Conservation (phyloP, 2,329 filamentous ascomycete species). For the Talaromyces sp. region DNA sequence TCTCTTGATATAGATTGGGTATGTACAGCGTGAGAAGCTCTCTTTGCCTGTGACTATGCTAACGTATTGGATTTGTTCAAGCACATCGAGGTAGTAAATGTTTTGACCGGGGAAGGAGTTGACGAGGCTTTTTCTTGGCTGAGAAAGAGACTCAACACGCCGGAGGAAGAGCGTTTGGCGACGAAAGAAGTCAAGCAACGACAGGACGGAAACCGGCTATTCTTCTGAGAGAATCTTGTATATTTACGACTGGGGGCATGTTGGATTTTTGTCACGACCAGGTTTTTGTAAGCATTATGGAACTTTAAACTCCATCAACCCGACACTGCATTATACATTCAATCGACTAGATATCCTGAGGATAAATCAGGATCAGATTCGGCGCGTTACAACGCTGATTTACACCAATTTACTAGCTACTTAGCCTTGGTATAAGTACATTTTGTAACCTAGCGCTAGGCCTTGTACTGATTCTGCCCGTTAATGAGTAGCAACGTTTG, state of each 20-base stretch:
- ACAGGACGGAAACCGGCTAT: not conserved
- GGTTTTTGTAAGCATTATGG: no score
- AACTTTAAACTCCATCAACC: not conserved
- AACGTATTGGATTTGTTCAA: not conserved
- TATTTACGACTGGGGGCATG: no score
- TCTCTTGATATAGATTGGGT: not conserved
- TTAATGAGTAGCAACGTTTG: no score
- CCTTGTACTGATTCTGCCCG: no score
- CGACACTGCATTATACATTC: not conserved
- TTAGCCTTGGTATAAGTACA: no score
- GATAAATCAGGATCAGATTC: no score
- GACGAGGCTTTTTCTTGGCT: not conserved
- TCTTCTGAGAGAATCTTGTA: no score
- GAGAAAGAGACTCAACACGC: not conserved
- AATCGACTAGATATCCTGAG: no score
- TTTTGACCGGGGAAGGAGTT: not conserved
- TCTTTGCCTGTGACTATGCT: not conserved
- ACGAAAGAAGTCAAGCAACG: not conserved
- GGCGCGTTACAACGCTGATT: no score
- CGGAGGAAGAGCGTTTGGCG: not conserved
- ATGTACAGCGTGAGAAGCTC: not conserved
- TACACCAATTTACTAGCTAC: no score
- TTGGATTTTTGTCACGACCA: not conserved
- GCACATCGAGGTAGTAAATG: not conserved
- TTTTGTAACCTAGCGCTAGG: no score